A percentile compares a stretch with the other conserved stretches of the same genome.
Conservation (phyloP, 2,329 filamentous ascomycete species). For the Didymella pomorum region DNA sequence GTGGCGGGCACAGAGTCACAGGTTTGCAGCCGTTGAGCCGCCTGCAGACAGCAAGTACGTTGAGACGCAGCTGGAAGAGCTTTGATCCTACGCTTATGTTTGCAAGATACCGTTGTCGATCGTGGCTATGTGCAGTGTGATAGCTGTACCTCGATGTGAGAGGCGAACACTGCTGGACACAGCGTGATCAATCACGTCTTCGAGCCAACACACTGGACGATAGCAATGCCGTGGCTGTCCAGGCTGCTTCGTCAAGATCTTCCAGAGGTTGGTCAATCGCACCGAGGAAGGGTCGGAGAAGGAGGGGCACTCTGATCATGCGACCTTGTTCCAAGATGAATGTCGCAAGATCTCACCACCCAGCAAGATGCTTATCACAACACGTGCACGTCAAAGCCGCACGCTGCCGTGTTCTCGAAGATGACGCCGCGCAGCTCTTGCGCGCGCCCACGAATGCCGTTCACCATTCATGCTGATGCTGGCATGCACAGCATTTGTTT, state of each 20-base stretch:
- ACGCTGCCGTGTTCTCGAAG: constrained; percentile 14
- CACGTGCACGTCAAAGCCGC: constrained; percentile 23
- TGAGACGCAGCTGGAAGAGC: constrained; percentile 7
- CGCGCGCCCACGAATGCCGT: background rate
- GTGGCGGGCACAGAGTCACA: constrained; percentile 16
- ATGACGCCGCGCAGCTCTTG: constrained; percentile 12
- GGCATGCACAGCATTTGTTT: constrained; percentile 42
- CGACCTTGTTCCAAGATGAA: constrained; percentile 30
- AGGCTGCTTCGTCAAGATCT: constrained; percentile 35
- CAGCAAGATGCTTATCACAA: constrained; percentile 21
- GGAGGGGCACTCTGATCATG: constrained; percentile 41
- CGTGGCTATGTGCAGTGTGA: constrained; percentile 18
- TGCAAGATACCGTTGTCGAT: constrained; percentile 16
- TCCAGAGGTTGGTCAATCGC: constrained; percentile 29
- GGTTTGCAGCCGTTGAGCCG: constrained; percentile 24
- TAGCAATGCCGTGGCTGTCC: constrained; percentile 23
- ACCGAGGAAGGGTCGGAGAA: constrained; percentile 24
- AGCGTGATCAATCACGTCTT: constrained; percentile 21
- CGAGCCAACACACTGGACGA: constrained; percentile 17
- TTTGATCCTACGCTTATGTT: constrained; percentile 3
- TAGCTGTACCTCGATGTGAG: constrained; percentile 21
- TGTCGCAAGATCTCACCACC: constrained; percentile 24
- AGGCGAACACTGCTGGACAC: constrained; percentile 13
- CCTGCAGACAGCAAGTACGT: constrained; percentile 18
- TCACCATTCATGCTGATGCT: constrained; percentile 18